Evolutionary conservation across 2,329 filamentous ascomycete genomes (phyloP).

Genomic region (Talaromyces funiculosus): DNA sequence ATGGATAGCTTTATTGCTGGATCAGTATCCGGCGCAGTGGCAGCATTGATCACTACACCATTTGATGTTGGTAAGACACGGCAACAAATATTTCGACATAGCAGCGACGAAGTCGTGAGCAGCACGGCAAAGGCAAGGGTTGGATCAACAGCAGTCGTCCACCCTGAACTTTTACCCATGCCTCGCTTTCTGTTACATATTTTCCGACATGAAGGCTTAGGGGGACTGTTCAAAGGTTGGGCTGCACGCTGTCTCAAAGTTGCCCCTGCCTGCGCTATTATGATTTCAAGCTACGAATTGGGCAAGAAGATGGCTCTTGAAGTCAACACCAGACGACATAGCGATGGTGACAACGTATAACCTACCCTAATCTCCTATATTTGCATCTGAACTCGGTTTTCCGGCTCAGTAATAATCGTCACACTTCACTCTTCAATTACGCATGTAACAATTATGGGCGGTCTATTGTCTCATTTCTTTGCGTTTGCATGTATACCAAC

Average conservation of each 20-base stretch:
- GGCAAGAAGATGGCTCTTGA: conserved; percentile 80
- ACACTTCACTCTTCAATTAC: neutral
- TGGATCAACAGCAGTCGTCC: conserved; percentile 22
- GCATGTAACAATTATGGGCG: conserved; percentile 1
- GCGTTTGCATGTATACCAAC: neutral
- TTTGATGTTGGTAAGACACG: conserved; percentile 98
- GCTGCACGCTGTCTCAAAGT: conserved; percentile 88
- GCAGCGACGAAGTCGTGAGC: conserved; percentile 32
- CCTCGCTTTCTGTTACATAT: conserved; percentile 83
- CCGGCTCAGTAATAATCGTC: neutral
- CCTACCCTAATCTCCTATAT: neutral
- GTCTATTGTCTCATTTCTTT: neutral
- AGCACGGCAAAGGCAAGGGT: conserved; percentile 11
- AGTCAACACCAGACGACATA: conserved; percentile 55
- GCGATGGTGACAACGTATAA: conserved; percentile 9
- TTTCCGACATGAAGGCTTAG: conserved; percentile 72
- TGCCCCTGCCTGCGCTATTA: conserved; percentile 93
- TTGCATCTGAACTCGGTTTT: neutral
- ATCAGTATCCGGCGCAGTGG: conserved; percentile 73
- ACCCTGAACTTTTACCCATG: conserved; percentile 73
- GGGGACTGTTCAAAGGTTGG: conserved; percentile 86
- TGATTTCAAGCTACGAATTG: conserved; percentile 97
- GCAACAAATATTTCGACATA: conserved; percentile 73
- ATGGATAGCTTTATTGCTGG: conserved; percentile 86
- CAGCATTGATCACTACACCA: conserved; percentile 83